These are phyloP conservation scores for Musa itinerans DNA, from an alignment of 176 grass and related monocot genomes.

Conservation along the genomic window DNA sequence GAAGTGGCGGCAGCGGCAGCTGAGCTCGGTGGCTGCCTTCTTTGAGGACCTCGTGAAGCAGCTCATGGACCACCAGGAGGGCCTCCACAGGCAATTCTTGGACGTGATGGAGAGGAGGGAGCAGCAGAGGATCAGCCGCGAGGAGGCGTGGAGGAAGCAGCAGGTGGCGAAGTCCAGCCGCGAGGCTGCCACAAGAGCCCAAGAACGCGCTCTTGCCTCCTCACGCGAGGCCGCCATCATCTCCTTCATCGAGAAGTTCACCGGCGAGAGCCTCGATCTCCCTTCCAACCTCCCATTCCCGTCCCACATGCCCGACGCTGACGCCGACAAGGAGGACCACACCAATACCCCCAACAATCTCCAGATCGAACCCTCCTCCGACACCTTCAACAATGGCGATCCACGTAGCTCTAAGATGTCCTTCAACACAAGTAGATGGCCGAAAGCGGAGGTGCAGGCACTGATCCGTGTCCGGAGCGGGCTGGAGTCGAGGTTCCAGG, in stretches of 20 bases:
- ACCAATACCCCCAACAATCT: background rate
- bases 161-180: constrained; percentile 64
- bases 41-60: constrained; percentile 80
- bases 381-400: background rate
- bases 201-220: constrained; percentile 58
- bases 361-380: background rate
- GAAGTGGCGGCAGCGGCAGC: constrained; percentile 6
- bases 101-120: constrained; percentile 87
- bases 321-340: background rate
- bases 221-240: constrained; percentile 73
- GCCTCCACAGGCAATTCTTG: constrained; percentile 74
- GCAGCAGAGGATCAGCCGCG: constrained; percentile 50
- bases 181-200: constrained; percentile 50
- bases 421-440: background rate
- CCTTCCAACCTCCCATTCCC: constrained; percentile 11
- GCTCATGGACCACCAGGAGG: constrained; percentile 93
- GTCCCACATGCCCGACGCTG: background rate
- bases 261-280: constrained; percentile 56
- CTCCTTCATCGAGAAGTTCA: constrained; percentile 80
- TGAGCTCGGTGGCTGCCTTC: constrained; percentile 52
- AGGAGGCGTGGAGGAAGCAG: constrained; percentile 80
- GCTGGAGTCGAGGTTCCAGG: constrained; percentile 5
- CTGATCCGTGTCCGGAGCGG: constrained; percentile 1
- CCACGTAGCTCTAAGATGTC: background rate
- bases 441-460: constrained; percentile 7